Evolutionary conservation across 306 rosid species (phyloP).

Genomic region (Begonia loranthoides): DNA sequence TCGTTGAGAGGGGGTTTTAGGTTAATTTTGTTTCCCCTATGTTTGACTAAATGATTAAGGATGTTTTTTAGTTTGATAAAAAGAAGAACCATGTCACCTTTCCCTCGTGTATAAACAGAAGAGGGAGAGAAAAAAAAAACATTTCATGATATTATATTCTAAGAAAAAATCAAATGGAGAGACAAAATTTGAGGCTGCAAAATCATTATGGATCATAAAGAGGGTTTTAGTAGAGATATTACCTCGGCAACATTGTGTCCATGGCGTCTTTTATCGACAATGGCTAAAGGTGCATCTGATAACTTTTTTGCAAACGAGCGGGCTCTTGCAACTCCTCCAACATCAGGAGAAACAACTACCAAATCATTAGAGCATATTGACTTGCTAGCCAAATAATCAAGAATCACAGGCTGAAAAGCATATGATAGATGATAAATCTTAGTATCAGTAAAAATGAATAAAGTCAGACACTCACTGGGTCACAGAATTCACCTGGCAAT

Average conservation of each 20-base stretch:
- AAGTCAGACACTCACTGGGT: not conserved
- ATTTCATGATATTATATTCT: too few relatives aligned
- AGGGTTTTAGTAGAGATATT: not conserved
- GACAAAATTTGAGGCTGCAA: too few relatives aligned
- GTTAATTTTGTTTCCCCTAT: too few relatives aligned
- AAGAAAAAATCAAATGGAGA: too few relatives aligned
- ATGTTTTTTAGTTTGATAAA: too few relatives aligned
- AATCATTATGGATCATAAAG: too few relatives aligned
- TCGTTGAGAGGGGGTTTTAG: too few relatives aligned
- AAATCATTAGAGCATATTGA: constrained; percentile 77
- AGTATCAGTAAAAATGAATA: not conserved
- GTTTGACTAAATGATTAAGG: too few relatives aligned
- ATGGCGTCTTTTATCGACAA: constrained; percentile 95
- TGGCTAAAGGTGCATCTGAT: constrained; percentile 98
- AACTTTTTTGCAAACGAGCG: constrained; percentile 94
- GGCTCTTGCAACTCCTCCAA: constrained; percentile 99
- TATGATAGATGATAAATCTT: not conserved
- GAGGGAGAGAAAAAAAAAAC: too few relatives aligned
- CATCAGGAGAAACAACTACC: constrained; percentile 99
- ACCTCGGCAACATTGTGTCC: constrained; percentile 96
- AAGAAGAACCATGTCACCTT: too few relatives aligned
- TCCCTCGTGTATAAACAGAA: too few relatives aligned
- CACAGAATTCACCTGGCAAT: constrained; percentile 65
- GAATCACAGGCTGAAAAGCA: constrained; percentile 78
- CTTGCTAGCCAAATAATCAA: constrained; percentile 98